Conservation (phyloP, 805 yeast genomes). For the Teunomyces tritomae region DNA sequence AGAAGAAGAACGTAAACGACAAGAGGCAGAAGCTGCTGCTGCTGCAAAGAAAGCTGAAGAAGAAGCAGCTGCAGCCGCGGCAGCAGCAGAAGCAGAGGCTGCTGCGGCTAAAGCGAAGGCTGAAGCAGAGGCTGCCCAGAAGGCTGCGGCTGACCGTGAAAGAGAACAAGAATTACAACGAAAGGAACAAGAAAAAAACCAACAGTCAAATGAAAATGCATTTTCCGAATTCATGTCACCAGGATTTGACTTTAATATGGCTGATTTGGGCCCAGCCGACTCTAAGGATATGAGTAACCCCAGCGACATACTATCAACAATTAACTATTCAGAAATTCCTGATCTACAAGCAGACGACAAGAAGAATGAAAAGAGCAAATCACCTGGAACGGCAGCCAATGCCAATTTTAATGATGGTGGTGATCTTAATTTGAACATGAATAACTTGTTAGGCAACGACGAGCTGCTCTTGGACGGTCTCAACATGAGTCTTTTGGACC, state of each 20-base stretch:
- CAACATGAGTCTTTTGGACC: slow-evolving; percentile 39
- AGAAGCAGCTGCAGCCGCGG: neutral
- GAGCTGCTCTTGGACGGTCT: slow-evolving; percentile 43
- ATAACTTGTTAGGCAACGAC: slow-evolving; percentile 36
- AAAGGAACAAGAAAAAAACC: slow-evolving; percentile 8
- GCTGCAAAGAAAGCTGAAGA: slow-evolving; percentile 5
- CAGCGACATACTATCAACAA: slow-evolving; percentile 28
- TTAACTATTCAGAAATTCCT: slow-evolving; percentile 18
- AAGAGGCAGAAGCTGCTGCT: slow-evolving; percentile 14
- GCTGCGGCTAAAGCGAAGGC: slow-evolving; percentile 7
- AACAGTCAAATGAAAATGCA: slow-evolving; percentile 8
- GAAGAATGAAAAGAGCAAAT: slow-evolving; percentile 5
- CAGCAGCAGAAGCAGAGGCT: slow-evolving; percentile 11
- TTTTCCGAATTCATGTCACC: slow-evolving; percentile 21
- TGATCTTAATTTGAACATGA: slow-evolving; percentile 27
- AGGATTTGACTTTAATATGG: slow-evolving; percentile 27
- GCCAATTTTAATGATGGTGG: slow-evolving; percentile 4
- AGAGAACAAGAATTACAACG: slow-evolving; percentile 12
- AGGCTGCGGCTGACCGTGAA: slow-evolving; percentile 9
- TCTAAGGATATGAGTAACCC: slow-evolving; percentile 25
- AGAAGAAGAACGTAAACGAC: slow-evolving; percentile 15
- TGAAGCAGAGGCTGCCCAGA: slow-evolving; percentile 10
- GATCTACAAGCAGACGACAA: slow-evolving; percentile 3
- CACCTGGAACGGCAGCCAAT: neutral
- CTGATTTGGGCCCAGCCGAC: slow-evolving; percentile 12